These are phyloP conservation scores for Tetracladium maxilliforme DNA, from an alignment of 2,329 filamentous ascomycete genomes.

Conservation along the genomic window DNA sequence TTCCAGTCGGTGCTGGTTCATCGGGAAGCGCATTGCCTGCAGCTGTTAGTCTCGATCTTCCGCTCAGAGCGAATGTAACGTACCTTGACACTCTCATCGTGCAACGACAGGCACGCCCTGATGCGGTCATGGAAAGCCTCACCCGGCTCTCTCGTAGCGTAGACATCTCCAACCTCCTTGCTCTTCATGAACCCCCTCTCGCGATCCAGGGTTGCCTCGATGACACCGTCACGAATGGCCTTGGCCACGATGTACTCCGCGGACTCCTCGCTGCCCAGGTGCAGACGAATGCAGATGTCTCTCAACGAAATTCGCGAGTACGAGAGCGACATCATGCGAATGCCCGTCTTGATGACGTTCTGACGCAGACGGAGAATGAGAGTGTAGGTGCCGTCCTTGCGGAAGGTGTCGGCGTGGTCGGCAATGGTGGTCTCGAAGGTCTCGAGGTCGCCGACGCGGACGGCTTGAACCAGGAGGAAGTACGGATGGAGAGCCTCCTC, in stretches of 20 bases:
- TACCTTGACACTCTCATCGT: constrained; percentile 98
- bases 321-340: constrained; percentile 96
- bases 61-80: constrained; percentile 9
- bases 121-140: constrained; percentile 98
- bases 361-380: constrained; percentile 88
- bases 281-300: constrained; percentile 91
- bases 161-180: constrained; percentile 90
- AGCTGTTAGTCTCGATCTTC: not conserved
- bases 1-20: constrained; percentile 97
- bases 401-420: constrained; percentile 70
- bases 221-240: constrained; percentile 93
- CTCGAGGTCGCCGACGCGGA: constrained; percentile 89
- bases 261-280: constrained; percentile 88
- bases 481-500: constrained; percentile 86
- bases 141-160: constrained; percentile 86
- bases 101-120: constrained; percentile 73
- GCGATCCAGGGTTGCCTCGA: constrained; percentile 86
- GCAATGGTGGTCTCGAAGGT: constrained; percentile 83
- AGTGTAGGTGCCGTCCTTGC: constrained; percentile 87
- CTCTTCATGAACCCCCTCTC: constrained; percentile 98
- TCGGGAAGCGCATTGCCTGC: constrained; percentile 94
- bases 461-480: constrained; percentile 84
- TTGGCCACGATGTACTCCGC: constrained; percentile 99
- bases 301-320: constrained; percentile 95
- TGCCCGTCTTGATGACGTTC: constrained; percentile 98